Base-by-base conservation (phyloP, 352 stramenopile species). In the Blastocystis sp. region DNA sequence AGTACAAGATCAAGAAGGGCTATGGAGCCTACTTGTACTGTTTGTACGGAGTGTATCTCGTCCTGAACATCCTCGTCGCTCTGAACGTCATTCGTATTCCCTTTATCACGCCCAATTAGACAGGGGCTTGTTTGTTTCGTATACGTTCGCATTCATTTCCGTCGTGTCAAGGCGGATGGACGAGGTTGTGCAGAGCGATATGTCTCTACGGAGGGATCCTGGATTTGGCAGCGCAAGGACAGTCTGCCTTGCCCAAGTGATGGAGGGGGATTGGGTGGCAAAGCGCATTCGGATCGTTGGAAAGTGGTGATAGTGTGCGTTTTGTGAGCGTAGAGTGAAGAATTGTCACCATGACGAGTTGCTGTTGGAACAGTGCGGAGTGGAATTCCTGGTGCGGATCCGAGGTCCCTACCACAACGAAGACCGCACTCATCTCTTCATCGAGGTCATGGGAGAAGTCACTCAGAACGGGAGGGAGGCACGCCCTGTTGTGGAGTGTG, bases 21-120 rank as follows among this genome's bases (percentile, higher is more conserved):
- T 89, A 87, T 79, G 89, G 89, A 9, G 24, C 87, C 43, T 90
- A 88, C 54, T 54, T 90, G 17, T 81, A 89, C 43, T 68, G 14
- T 19, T 61, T 90, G 34, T 90, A 90, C 69, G 52, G 4, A 40
- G 43, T 88, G n/a, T 90, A 88, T 71, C 87, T 87, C 24, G 68
- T 88, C 19, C 28, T 69, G 43, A 89, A 65, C 6, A 66, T 90
- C 42, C 45, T 87, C 1, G 28, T 84, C 4, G 38, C 74, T 17
- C 21, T 84, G 38, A 63, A 63, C 34, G 40, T 84, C 40, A 84
- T 84, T n/a, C 7, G 52, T 40, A 68, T 84, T 70, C 74, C 74
- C 38, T 84, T 84, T 54, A 84, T 84, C 45, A 84, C 74, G 3
- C 74, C 74, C 4, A 84, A 84, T 24, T 66, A 69, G n/a, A 59